Base-by-base conservation (phyloP, 2,329 filamentous ascomycete genomes). In the Harringtonia lauricola region DNA sequence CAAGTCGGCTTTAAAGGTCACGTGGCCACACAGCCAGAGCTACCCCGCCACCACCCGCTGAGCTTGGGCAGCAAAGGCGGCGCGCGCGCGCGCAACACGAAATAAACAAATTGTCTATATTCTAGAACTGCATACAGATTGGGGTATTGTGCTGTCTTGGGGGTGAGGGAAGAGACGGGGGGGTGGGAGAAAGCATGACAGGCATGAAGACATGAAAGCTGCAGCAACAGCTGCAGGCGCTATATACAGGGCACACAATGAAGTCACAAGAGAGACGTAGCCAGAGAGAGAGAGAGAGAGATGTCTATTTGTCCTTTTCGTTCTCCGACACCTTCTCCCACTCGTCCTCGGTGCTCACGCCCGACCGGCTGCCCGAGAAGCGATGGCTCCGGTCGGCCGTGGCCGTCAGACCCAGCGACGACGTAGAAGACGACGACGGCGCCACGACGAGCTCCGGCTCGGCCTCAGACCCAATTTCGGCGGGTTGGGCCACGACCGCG, bases 301-400 rank as follows among this genome's bases (percentile, higher is more conserved):
- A 33, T 8, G 7, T 13, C 24, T 28, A 40, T 8, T 41, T 41
- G 17, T 35, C 15, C 39, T 40, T 36, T 8, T 45, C 39, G 46
- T 71, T 76, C 61, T 84, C 83, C 19, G 86, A 87, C 4, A 96
- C 83, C 70, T 92, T 94, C 68, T 95, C 90, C 90, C 90, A 96
- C 65, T 96, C 90, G 57, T 90, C 90, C 65, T 96, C 90, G 5
- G 89, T 95, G 63, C 87, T 90, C 18, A 63, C 71, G 42, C 72
- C 70, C 37, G 74, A 79, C 59, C 71, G 75, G 21, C 65, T 67
- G 31, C 67, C 70, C 41, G 64, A 59, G 39, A 42, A 28, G 2
- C 17, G 39, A 33, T 35, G 41, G 43, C 48, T 45, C 34, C 24
- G 17, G 30, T 6, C 35, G 19, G 22, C n/a, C n/a, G n/a, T n/a